These are phyloP conservation scores for Neonectria faginata DNA, from an alignment of 2,329 filamentous ascomycete species.

Conservation along the genomic window DNA sequence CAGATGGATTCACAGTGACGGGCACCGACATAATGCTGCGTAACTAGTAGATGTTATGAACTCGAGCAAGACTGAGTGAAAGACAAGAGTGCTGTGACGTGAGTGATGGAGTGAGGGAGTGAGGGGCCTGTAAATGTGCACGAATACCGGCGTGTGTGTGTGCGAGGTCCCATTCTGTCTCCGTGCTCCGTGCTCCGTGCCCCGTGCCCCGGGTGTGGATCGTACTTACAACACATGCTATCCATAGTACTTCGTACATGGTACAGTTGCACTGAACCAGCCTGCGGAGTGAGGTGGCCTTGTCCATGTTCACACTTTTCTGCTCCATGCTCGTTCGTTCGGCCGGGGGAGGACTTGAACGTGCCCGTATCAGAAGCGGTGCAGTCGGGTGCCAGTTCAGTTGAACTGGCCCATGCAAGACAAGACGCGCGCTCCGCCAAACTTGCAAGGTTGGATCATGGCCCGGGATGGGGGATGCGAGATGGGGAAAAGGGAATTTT, in stretches of 20 bases:
- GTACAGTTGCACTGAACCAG: conserved; percentile 20
- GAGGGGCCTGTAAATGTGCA: conserved; percentile 19
- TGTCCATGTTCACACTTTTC: conserved; percentile 23
- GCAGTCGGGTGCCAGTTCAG: conserved; percentile 6
- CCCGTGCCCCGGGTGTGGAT: neutral
- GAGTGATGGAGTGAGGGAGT: too few species aligned
- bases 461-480: conserved; percentile 4
- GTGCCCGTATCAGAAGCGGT: conserved; percentile 15
- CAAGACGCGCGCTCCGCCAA: conserved; percentile 24
- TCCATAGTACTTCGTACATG: neutral
- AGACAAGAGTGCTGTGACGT: neutral
- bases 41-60: conserved; percentile 20
- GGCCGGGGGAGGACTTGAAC: conserved; percentile 17
- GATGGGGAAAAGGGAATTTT: neutral
- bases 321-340: conserved; percentile 27
- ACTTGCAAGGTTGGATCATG: conserved; percentile 15
- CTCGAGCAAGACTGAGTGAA: conserved; percentile 24
- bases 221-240: neutral
- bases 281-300: conserved; percentile 28
- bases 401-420: conserved; percentile 18
- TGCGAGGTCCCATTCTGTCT: conserved; percentile 2
- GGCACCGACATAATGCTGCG: conserved; percentile 29
- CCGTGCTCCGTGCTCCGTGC: conserved; percentile 7
- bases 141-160: neutral
- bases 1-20: conserved; percentile 4